Conservation (phyloP, 2,329 filamentous ascomycete species). For the Cladosporium sphaerospermum region DNA sequence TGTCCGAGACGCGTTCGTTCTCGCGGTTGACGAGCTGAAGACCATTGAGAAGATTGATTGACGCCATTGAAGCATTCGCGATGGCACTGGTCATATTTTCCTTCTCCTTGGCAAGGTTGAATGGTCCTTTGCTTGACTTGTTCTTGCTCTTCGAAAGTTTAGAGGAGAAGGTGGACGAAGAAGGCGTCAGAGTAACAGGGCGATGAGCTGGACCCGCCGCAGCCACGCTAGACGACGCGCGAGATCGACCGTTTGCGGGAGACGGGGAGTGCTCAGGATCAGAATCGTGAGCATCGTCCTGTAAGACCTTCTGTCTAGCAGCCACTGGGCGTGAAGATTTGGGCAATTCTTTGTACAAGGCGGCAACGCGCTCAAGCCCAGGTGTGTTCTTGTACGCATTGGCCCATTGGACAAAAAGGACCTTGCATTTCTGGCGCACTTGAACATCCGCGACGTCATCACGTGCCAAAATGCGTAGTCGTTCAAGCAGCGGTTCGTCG, state of each 20-base stretch:
- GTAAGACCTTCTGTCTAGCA: conserved; percentile 69
- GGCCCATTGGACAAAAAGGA: conserved; percentile 83
- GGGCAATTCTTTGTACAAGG: conserved; percentile 65
- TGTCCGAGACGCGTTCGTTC: conserved; percentile 78
- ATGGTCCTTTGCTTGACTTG: conserved; percentile 52
- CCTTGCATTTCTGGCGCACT: conserved; percentile 82
- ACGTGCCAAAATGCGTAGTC: conserved; percentile 78
- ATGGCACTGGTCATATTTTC: conserved; percentile 82
- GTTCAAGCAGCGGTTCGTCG: conserved; percentile 86
- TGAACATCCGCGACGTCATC: conserved; percentile 77
- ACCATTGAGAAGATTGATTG: conserved; percentile 83
- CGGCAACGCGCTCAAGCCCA: conserved; percentile 73
- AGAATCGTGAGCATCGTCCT: conserved; percentile 68
- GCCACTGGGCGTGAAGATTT: conserved; percentile 62
- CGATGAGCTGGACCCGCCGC: conserved; percentile 17
- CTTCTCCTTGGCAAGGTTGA: conserved; percentile 83
- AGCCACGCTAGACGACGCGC: conserved; percentile 14
- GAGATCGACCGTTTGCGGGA: conserved; percentile 6
- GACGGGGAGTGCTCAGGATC: conserved; percentile 31
- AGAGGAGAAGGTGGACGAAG: conserved; percentile 21
- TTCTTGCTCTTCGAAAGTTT: conserved; percentile 32
- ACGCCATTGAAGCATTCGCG: conserved; percentile 79
- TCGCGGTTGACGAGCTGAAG: conserved; percentile 90
- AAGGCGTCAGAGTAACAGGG: conserved; percentile 30
- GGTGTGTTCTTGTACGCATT: conserved; percentile 71